phyloP scores from a whole-genome alignment of 2,329 filamentous ascomycete genomes.

The Fusarium goolgardi region DNA sequence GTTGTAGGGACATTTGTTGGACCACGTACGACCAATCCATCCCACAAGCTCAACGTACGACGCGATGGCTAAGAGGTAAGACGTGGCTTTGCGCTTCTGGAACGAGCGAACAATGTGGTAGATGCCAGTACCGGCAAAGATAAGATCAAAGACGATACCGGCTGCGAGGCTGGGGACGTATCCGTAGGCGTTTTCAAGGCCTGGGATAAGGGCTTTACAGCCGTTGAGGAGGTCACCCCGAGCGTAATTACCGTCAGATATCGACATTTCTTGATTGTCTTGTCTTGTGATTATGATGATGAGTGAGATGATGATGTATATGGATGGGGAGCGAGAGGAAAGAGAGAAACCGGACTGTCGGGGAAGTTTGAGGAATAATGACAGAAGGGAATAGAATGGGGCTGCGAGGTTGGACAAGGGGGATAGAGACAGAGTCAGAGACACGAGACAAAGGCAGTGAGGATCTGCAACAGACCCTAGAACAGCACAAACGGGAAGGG shows the following conservation, averaged over 20 bases:
- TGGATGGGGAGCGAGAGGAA: not conserved
- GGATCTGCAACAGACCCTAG: not conserved
- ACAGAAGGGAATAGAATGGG: not conserved
- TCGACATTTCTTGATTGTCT: conserved; percentile 20
- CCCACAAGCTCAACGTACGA: conserved; percentile 56
- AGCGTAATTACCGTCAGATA: conserved; percentile 29
- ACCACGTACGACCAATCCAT: conserved; percentile 62
- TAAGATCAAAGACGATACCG: conserved; percentile 37
- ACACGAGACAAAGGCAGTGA: not conserved
- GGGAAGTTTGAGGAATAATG: not conserved
- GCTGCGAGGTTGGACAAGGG: not conserved
- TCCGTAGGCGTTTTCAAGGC: conserved; percentile 37
- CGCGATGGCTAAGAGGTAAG: conserved; percentile 32
- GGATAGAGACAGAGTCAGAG: not conserved
- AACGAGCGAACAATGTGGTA: conserved; percentile 39
- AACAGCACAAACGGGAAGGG: not conserved
- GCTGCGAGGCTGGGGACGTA: conserved; percentile 39
- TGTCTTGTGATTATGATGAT: not conserved
- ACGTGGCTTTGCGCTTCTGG: conserved; percentile 36
- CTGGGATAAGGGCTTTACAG: conserved; percentile 34
- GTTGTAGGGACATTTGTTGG: conserved; percentile 61
- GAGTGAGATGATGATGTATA: not conserved
- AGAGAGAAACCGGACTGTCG: not conserved
- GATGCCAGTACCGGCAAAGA: conserved; percentile 28
- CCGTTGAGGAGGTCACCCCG: conserved; percentile 39